phyloP scores from a whole-genome alignment of 2,329 filamentous ascomycete species.

The Sporothrix euskadiensis region DNA sequence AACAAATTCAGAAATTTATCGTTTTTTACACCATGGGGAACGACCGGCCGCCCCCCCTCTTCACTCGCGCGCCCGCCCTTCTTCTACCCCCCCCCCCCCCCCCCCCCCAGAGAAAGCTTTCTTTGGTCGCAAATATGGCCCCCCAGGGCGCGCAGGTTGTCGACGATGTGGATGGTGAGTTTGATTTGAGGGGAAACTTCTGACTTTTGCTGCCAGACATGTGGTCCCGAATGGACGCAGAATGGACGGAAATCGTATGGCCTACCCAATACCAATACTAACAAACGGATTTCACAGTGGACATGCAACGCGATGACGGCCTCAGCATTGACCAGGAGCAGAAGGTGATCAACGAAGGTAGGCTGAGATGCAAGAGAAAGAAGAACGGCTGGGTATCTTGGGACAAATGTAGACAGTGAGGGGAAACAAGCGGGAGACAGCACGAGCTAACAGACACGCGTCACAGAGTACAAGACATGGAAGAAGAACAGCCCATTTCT shows the following conservation, averaged over 20 bases:
- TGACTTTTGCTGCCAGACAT: background rate
- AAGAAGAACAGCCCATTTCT: constrained; percentile 99
- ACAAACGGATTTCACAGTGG: constrained; percentile 40
- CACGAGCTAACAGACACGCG: background rate
- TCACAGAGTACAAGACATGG: constrained; percentile 96
- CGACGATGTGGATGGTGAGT: constrained; percentile 53
- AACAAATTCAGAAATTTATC: background rate
- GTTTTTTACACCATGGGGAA: background rate
- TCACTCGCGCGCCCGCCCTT: background rate
- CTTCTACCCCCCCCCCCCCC: too few relatives aligned
- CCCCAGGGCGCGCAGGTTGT: constrained; percentile 46
- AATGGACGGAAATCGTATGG: background rate
- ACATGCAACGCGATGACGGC: constrained; percentile 65
- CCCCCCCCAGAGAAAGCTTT: background rate
- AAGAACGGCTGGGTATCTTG: background rate
- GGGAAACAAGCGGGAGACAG: background rate
- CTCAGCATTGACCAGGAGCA: constrained; percentile 64
- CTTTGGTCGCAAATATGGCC: constrained; percentile 43
- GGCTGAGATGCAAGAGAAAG: constrained; percentile 29
- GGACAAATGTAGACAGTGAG: background rate
- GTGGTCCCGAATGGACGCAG: background rate
- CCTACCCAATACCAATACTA: background rate
- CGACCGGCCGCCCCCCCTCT: background rate
- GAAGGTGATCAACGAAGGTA: constrained; percentile 91
- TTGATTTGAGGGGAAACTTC: background rate